Evolutionary conservation across 2,329 filamentous ascomycete genomes (phyloP).

Genomic region (Biscogniauxia mediterranea): DNA sequence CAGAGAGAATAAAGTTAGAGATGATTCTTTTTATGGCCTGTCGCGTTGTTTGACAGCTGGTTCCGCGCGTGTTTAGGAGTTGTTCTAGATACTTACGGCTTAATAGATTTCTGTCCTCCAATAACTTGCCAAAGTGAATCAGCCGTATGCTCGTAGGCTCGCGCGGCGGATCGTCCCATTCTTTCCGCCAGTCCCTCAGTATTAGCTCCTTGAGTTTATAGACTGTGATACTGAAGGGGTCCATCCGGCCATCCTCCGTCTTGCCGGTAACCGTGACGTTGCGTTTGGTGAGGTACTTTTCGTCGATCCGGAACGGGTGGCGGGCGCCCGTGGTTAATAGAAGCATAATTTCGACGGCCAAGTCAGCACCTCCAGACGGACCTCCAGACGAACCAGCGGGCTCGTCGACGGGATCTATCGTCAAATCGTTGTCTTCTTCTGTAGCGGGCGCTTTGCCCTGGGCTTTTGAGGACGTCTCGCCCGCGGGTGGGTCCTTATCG

Average conservation of each 20-base stretch:
- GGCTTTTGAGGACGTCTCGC: slow-evolving; percentile 28
- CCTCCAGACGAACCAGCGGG: slow-evolving; percentile 31
- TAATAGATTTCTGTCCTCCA: slow-evolving; percentile 83
- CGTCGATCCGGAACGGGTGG: slow-evolving; percentile 88
- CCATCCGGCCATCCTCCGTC: slow-evolving; percentile 57
- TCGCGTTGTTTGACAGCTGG: neutral
- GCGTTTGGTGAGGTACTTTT: slow-evolving; percentile 78
- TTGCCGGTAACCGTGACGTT: slow-evolving; percentile 72
- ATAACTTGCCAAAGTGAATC: slow-evolving; percentile 86
- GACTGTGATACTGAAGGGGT: slow-evolving; percentile 87
- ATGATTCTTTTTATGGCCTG: neutral
- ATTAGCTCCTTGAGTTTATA: slow-evolving; percentile 95
- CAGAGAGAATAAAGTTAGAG: slow-evolving; percentile 4
- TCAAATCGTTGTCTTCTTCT: slow-evolving; percentile 31
- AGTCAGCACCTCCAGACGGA: slow-evolving; percentile 23
- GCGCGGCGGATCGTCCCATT: slow-evolving; percentile 85
- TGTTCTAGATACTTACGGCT: slow-evolving; percentile 61
- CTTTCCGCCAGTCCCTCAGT: slow-evolving; percentile 84
- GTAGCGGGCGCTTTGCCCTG: slow-evolving; percentile 30
- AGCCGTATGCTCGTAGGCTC: slow-evolving; percentile 87
- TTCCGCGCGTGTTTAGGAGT: neutral
- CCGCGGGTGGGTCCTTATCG: slow-evolving; percentile 21
- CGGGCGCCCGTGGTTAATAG: slow-evolving; percentile 75
- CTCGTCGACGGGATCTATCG: slow-evolving; percentile 34
- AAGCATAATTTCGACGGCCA: slow-evolving; percentile 72